Conservation (phyloP, 805 yeast genomes). For the Myxozyma vanderwaltii region DNA sequence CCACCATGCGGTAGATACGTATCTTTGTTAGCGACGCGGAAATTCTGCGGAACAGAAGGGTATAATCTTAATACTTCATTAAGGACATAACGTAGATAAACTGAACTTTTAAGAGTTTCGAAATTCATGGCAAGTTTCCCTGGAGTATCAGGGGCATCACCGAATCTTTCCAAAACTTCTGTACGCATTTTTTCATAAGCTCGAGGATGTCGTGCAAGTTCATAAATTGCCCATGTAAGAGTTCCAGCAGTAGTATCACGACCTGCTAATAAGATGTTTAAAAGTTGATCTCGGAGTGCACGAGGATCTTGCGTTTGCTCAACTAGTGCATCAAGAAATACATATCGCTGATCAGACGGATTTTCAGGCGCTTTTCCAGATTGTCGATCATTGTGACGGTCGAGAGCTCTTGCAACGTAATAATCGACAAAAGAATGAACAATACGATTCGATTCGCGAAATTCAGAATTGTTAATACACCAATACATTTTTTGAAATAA, state of each 20-base stretch:
- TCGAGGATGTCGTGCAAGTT: slow-evolving; percentile 48
- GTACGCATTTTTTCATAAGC: slow-evolving; percentile 44
- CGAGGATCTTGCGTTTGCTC: slow-evolving; percentile 53
- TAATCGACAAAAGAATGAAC: slow-evolving; percentile 46
- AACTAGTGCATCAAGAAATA: slow-evolving; percentile 53
- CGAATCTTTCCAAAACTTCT: slow-evolving; percentile 45
- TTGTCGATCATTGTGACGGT: slow-evolving; percentile 35
- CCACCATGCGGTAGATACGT: slow-evolving; percentile 58
- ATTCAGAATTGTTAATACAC: slow-evolving; percentile 37
- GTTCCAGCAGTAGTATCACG: slow-evolving; percentile 59
- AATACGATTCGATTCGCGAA: slow-evolving; percentile 40
- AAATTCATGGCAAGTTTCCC: slow-evolving; percentile 43
- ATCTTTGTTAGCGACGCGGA: slow-evolving; percentile 50
- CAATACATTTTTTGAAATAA: slow-evolving; percentile 34
- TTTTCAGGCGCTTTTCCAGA: slow-evolving; percentile 33
- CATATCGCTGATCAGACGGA: slow-evolving; percentile 40
- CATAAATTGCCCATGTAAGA: slow-evolving; percentile 50
- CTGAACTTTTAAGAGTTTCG: slow-evolving; percentile 54
- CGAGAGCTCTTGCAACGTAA: slow-evolving; percentile 48
- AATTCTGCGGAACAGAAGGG: slow-evolving; percentile 55
- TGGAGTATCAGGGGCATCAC: slow-evolving; percentile 36
- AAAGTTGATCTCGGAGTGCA: slow-evolving; percentile 53
- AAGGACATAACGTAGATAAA: slow-evolving; percentile 51
- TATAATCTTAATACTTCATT: slow-evolving; percentile 55
- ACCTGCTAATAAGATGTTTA: slow-evolving; percentile 56